A percentile compares a stretch with the other conserved stretches of the same genome.
Evolutionary conservation across 495 filamentous ascomycete species (phyloP).

Genomic region (Aspergillus cavernicola): DNA sequence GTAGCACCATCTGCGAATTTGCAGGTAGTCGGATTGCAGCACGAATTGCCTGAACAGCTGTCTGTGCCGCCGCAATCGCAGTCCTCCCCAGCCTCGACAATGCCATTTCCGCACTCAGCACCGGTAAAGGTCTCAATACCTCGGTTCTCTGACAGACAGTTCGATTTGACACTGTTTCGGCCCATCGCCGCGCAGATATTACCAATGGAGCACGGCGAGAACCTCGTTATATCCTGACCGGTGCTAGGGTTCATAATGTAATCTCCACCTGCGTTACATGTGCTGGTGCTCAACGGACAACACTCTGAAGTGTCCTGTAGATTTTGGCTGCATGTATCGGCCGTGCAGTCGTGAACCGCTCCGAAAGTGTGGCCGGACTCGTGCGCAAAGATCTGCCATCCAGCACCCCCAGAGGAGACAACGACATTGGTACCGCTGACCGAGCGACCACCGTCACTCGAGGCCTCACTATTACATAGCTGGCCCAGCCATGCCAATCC

Average conservation of each 20-base stretch:
- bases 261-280: constrained; percentile 69
- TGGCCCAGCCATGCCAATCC: constrained; percentile 92
- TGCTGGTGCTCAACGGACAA: constrained; percentile 68
- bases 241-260: constrained; percentile 98
- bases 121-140: constrained; percentile 82
- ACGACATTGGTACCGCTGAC: constrained; percentile 89
- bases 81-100: constrained; percentile 90
- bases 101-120: constrained; percentile 91
- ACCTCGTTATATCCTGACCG: constrained; percentile 61
- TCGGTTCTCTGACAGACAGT: constrained; percentile 77
- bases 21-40: constrained; percentile 86
- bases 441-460: constrained; percentile 49
- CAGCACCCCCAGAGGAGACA: constrained; percentile 66
- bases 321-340: constrained; percentile 57
- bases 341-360: constrained; percentile 88
- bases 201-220: constrained; percentile 85
- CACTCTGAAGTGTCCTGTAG: constrained; percentile 71
- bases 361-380: constrained; percentile 95
- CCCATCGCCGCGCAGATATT: constrained; percentile 93
- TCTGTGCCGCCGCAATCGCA: constrained; percentile 86
- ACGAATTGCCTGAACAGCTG: constrained; percentile 68
- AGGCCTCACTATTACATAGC: constrained; percentile 64
- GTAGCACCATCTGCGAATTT: constrained; percentile 72
- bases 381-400: constrained; percentile 97
- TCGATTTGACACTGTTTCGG: constrained; percentile 70